Percentiles rank a stretch among this genome's conserved stretches.
These are phyloP conservation scores for Colletotrichum scovillei DNA, from an alignment of 2,329 filamentous ascomycete genomes.

Conservation along the genomic window DNA sequence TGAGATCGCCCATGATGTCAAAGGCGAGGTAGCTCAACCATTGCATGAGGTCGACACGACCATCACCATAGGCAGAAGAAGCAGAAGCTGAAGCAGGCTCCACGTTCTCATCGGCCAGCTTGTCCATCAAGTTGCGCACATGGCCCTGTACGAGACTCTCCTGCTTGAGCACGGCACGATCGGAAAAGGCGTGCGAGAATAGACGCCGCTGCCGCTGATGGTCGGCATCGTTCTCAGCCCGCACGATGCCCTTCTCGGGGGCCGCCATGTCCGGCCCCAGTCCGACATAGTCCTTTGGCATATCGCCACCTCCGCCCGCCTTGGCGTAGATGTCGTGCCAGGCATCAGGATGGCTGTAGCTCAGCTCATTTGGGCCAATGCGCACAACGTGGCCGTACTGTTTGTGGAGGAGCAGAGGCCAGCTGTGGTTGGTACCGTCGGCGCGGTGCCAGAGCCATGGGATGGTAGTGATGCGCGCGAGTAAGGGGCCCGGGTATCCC, in stretches of 20 bases:
- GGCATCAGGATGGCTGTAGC: conserved; percentile 34
- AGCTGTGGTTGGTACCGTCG: conserved; percentile 30
- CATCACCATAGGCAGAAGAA: not conserved
- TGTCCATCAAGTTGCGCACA: conserved; percentile 29
- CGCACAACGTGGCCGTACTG: conserved; percentile 39
- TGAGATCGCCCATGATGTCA: conserved; percentile 45
- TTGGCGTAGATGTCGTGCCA: conserved; percentile 37
- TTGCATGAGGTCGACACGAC: conserved; percentile 40
- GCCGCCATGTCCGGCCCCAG: conserved; percentile 45
- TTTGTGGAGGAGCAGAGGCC: conserved; percentile 35
- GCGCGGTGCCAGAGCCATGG: conserved; percentile 29
- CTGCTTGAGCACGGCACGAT: conserved; percentile 44
- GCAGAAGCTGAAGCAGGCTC: not conserved
- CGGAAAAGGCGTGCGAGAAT: conserved; percentile 45
- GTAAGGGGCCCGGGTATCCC: conserved; percentile 27
- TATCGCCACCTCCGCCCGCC: conserved; percentile 35
- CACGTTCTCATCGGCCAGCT: conserved; percentile 20
- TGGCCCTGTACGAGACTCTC: conserved; percentile 43
- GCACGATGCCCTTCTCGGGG: conserved; percentile 37
- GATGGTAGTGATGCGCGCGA: conserved; percentile 24
- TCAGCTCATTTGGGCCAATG: conserved; percentile 35
- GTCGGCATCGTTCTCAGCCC: conserved; percentile 18
- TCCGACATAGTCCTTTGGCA: conserved; percentile 41
- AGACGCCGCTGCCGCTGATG: conserved; percentile 36
- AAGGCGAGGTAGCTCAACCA: conserved; percentile 42